Percentiles rank a stretch among this genome's conserved stretches.
These are phyloP conservation scores for Cercospora brassicicola DNA, from an alignment of 2,329 filamentous ascomycete genomes.

Conservation along the genomic window DNA sequence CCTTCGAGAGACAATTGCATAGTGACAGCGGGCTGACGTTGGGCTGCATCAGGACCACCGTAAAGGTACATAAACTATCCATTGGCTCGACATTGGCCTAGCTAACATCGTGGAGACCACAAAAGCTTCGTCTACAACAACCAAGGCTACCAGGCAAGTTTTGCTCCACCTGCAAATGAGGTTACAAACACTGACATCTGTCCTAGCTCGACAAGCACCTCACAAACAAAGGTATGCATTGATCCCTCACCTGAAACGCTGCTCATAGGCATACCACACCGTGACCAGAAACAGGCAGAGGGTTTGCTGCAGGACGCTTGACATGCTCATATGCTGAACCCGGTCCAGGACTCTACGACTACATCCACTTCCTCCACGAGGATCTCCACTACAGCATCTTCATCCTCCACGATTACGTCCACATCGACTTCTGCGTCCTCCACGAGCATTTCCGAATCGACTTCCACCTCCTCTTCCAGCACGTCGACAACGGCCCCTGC, in stretches of 20 bases:
- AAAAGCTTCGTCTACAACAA: not conserved
- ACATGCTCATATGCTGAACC: not conserved
- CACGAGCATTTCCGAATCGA: not conserved
- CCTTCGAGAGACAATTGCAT: not conserved
- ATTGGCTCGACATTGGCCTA: not conserved
- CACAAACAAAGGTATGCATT: not conserved
- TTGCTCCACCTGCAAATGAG: not conserved
- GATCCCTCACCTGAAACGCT: not conserved
- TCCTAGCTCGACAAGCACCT: not conserved
- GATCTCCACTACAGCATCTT: not conserved
- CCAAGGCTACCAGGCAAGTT: not conserved
- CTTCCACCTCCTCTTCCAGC: not conserved
- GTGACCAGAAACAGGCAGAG: not conserved
- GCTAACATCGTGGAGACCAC: not conserved
- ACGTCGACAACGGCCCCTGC: not conserved
- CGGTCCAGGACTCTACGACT: not conserved
- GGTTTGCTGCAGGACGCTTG: not conserved
- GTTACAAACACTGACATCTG: not conserved
- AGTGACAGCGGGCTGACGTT: not conserved
- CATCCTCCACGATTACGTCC: not conserved
- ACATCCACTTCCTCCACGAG: not conserved
- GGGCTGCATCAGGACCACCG: not conserved
- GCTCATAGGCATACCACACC: not conserved
- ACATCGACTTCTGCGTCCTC: not conserved
- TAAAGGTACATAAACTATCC: not conserved